These are phyloP conservation scores for Kuraishia cidri DNA, from an alignment of 805 yeast species.

Conservation along the genomic window DNA sequence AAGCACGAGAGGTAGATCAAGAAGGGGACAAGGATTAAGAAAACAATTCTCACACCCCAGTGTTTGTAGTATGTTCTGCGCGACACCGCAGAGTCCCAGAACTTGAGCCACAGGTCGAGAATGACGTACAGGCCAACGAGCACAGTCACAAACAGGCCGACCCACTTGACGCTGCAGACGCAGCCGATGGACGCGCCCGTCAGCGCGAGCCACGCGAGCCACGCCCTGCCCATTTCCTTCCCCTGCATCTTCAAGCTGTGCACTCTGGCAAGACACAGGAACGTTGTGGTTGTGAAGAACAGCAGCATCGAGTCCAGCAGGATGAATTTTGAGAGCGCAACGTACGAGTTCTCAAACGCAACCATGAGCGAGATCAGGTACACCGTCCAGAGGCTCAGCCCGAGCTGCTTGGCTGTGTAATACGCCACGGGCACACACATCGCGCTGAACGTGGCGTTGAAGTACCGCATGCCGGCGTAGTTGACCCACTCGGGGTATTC, in stretches of 20 bases:
- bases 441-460: constrained; percentile 62
- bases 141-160: constrained; percentile 61
- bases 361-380: constrained; percentile 58
- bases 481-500: constrained; percentile 54
- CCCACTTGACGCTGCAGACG: constrained; percentile 83
- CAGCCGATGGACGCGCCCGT: constrained; percentile 72
- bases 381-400: constrained; percentile 38
- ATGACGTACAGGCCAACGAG: constrained; percentile 52
- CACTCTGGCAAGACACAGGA: constrained; percentile 47
- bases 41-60: constrained; percentile 62
- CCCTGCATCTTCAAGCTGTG: constrained; percentile 33
- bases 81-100: constrained; percentile 22
- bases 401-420: constrained; percentile 54
- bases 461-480: constrained; percentile 58
- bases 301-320: constrained; percentile 69
- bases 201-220: constrained; percentile 46
- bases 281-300: constrained; percentile 67
- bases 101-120: constrained; percentile 39
- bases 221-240: constrained; percentile 26
- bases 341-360: constrained; percentile 57
- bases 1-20: constrained; percentile 63
- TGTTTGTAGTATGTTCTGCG: constrained; percentile 38
- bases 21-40: constrained; percentile 67
- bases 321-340: constrained; percentile 67
- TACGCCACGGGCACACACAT: constrained; percentile 65